A percentile compares a stretch with the other conserved stretches of the same genome.
Evolutionary conservation across 768 basidiomycete species (phyloP).

Genomic region (Rhodotorula toruloides): DNA sequence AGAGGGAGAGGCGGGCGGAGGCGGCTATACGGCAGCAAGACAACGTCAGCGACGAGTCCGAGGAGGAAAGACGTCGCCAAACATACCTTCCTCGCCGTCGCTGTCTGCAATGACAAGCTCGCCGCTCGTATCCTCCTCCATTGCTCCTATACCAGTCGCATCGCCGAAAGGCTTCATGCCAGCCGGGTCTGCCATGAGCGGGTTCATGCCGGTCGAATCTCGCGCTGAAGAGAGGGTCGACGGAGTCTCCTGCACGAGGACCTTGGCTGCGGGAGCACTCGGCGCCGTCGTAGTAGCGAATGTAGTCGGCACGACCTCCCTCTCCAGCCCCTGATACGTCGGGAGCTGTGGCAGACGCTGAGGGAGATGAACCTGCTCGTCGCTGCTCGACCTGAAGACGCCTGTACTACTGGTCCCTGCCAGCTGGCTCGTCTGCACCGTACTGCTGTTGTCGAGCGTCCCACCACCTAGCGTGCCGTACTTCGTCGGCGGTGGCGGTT

Average conservation of each 20-base stretch:
- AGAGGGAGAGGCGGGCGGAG: background rate
- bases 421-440: too few species aligned
- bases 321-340: too few species aligned
- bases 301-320: too few species aligned
- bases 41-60: background rate
- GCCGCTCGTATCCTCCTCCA: background rate
- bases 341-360: too few species aligned
- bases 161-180: background rate
- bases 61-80: background rate
- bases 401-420: too few species aligned
- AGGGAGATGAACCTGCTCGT: background rate
- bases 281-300: too few species aligned
- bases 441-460: too few species aligned
- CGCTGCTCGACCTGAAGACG: background rate
- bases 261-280: too few species aligned
- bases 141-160: background rate
- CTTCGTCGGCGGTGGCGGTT: too few species aligned
- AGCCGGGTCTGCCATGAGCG: background rate
- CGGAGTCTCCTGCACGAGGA: too few species aligned
- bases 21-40: background rate
- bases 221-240: too few species aligned
- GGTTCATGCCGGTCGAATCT: background rate
- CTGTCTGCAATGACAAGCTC: slow-evolving; percentile 24
- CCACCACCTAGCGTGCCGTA: too few species aligned
- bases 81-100: slow-evolving; percentile 25